These are phyloP conservation scores for Cercospora citrullina DNA, from an alignment of 2,329 filamentous ascomycete genomes.

Conservation along the genomic window DNA sequence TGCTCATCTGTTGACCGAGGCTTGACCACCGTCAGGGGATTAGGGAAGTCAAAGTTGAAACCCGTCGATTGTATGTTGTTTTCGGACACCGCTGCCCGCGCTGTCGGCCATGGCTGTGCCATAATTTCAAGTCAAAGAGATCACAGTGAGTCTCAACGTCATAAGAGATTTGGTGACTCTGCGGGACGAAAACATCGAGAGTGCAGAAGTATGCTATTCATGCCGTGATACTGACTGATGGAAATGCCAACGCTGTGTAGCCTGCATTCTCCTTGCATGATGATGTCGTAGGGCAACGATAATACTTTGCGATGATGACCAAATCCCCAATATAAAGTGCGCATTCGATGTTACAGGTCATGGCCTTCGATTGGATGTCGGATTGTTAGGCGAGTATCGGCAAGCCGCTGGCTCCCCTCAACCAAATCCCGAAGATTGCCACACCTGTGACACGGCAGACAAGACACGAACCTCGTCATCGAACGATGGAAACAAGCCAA, in stretches of 20 bases:
- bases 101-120: background rate
- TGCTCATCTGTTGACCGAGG: background rate
- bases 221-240: background rate
- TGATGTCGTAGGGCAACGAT: background rate
- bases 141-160: background rate
- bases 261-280: background rate
- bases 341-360: background rate
- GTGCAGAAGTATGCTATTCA: background rate
- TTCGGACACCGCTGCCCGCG: background rate
- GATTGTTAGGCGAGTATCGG: background rate
- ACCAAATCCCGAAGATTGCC: background rate
- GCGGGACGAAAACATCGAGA: background rate
- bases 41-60: slow-evolving; percentile 2
- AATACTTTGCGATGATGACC: background rate
- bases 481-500: background rate
- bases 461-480: background rate
- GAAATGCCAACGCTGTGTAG: background rate
- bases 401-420: background rate
- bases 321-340: background rate
- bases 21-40: background rate
- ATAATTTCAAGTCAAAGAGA: background rate
- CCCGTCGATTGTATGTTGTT: background rate
- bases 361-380: background rate
- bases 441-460: background rate
- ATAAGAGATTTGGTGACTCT: background rate